Percentiles rank a stretch among this genome's conserved stretches.
Evolutionary conservation across 1,284 basidiomycete species (phyloP).

Genomic region (Sanghuangporus weigelae): DNA sequence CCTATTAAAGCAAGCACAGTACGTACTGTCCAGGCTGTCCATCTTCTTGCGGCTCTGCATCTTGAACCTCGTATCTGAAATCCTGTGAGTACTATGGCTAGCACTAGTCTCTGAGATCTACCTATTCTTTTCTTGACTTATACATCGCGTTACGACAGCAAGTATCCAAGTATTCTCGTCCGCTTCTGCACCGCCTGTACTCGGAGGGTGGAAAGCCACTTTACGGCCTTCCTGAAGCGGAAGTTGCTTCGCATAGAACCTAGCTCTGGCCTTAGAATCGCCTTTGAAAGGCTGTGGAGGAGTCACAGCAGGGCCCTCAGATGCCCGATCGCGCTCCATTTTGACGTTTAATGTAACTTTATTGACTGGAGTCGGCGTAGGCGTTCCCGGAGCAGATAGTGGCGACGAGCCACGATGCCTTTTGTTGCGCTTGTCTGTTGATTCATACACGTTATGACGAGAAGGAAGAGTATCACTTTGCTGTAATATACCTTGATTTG

Average conservation of each 20-base stretch:
- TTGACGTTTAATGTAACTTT: slow-evolving; percentile 42
- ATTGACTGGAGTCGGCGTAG: slow-evolving; percentile 34
- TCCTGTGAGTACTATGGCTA: neutral
- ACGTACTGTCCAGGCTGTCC: slow-evolving; percentile 65
- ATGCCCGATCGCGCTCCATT: slow-evolving; percentile 48
- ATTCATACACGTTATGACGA: neutral
- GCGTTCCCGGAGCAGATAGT: slow-evolving; percentile 33
- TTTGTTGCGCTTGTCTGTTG: slow-evolving; percentile 66
- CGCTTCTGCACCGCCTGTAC: slow-evolving; percentile 33
- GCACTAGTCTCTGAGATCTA: slow-evolving; percentile 23
- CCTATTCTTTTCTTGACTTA: slow-evolving; percentile 66
- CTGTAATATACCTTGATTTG: slow-evolving; percentile 44
- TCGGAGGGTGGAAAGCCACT: slow-evolving; percentile 72
- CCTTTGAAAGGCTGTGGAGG: slow-evolving; percentile 51
- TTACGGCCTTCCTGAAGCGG: slow-evolving; percentile 67
- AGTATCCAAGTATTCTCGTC: slow-evolving; percentile 79
- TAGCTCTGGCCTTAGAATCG: slow-evolving; percentile 59
- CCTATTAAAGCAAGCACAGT: neutral
- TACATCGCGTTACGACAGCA: slow-evolving; percentile 64
- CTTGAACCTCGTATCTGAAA: slow-evolving; percentile 73
- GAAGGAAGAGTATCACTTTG: neutral
- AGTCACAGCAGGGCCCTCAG: slow-evolving; percentile 44
- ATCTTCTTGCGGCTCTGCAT: slow-evolving; percentile 73
- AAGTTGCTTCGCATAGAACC: slow-evolving; percentile 53
- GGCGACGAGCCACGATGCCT: slow-evolving; percentile 68